Evolutionary conservation across 192 early-diverging fungal genomes (phyloP).

Genomic region (Neocallimastix lanati): DNA sequence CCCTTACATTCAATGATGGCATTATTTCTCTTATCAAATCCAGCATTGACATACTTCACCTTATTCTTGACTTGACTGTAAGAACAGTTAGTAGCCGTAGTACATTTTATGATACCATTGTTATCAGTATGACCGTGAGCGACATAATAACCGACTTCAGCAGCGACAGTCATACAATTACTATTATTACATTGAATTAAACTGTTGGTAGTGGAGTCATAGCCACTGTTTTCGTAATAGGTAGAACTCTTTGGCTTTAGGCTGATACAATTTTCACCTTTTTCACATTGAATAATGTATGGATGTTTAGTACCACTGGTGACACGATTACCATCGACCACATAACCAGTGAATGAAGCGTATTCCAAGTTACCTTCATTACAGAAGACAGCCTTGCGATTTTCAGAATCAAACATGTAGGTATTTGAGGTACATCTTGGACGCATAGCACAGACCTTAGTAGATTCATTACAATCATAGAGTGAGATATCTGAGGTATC

Average conservation of each 20-base stretch:
- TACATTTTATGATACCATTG: not conserved
- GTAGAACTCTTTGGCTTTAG: not conserved
- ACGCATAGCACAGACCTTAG: not conserved
- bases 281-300: not conserved
- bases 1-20: too few species aligned
- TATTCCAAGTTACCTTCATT: not conserved
- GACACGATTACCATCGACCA: not conserved
- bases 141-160: not conserved
- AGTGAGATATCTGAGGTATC: not conserved
- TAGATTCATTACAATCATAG: not conserved
- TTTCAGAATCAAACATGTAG: not conserved
- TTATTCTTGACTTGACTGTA: too few species aligned
- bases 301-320: not conserved
- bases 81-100: too few species aligned
- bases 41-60: too few species aligned
- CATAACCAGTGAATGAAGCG: not conserved
- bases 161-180: not conserved
- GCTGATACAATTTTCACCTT: not conserved
- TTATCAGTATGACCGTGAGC: not conserved
- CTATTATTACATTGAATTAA: not conserved
- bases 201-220: not conserved
- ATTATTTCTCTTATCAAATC: too few species aligned
- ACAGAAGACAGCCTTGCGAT: not conserved
- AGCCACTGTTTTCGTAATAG: not conserved
- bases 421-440: not conserved